Percentiles rank a stretch among this genome's conserved stretches.
Evolutionary conservation across 2,329 filamentous ascomycete genomes (phyloP).

Genomic region (Sclerotinia nivalis): DNA sequence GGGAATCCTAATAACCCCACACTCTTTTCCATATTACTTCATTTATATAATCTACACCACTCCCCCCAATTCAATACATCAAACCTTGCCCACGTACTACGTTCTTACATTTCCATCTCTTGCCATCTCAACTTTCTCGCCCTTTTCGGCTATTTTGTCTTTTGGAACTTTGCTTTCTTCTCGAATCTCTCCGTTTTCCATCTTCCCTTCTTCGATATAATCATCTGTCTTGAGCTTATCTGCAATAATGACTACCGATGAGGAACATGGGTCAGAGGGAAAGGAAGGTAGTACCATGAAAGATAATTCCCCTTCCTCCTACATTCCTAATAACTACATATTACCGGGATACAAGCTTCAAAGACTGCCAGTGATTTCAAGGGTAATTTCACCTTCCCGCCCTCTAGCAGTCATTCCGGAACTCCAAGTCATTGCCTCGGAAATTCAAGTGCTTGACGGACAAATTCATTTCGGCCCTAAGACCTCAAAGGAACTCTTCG

Average conservation of each 20-base stretch:
- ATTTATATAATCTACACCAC: background rate
- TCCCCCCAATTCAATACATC: background rate
- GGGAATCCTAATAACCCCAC: no score
- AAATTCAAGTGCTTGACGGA: background rate
- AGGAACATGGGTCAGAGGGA: background rate
- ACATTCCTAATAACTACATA: slow-evolving; percentile 10
- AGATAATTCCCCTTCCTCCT: background rate
- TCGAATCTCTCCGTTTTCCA: background rate
- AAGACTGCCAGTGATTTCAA: background rate
- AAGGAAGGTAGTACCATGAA: background rate
- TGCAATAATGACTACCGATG: background rate
- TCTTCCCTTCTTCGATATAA: background rate
- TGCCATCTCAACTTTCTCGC: background rate
- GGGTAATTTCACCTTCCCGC: background rate
- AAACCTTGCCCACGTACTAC: background rate
- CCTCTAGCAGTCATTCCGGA: background rate
- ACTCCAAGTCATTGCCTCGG: background rate
- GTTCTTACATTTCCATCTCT: background rate
- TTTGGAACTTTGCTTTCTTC: background rate
- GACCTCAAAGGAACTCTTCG: background rate
- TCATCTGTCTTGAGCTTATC: no score
- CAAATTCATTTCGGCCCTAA: background rate
- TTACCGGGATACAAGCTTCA: background rate
- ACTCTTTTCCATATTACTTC: background rate
- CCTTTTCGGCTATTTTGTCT: background rate